Evolutionary conservation across 176 grass and related monocot species (phyloP).

Genomic region (Oryza brachyantha): DNA sequence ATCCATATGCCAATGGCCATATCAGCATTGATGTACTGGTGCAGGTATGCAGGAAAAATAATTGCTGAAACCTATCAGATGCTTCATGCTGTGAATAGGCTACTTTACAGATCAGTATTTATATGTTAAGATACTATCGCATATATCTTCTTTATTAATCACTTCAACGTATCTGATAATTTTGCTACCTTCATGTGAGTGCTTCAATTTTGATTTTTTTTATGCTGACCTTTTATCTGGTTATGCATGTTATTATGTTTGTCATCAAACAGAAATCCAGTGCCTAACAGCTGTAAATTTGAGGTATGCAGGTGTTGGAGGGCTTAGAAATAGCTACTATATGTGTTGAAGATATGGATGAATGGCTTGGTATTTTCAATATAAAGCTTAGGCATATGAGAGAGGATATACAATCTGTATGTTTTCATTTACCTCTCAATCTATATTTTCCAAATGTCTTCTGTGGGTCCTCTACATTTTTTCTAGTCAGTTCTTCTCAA

Average conservation of each 20-base stretch:
- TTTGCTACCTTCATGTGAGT: neutral
- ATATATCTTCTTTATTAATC: neutral
- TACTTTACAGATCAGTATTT: neutral
- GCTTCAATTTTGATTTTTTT: neutral
- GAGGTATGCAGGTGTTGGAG: slow-evolving; percentile 64
- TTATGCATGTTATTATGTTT: slow-evolving; percentile 4
- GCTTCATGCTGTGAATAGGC: neutral
- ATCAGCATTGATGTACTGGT: neutral
- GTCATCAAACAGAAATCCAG: neutral
- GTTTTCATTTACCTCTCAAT: slow-evolving; percentile 1
- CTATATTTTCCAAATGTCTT: slow-evolving; percentile 1
- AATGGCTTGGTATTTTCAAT: slow-evolving; percentile 98
- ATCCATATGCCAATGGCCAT: neutral
- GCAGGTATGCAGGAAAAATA: neutral
- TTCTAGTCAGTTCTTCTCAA: neutral
- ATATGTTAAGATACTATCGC: neutral
- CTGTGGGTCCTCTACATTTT: neutral
- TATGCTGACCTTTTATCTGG: neutral
- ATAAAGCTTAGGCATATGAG: slow-evolving; percentile 98
- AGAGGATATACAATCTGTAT: slow-evolving; percentile 96
- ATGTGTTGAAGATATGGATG: slow-evolving; percentile 95
- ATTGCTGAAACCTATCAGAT: neutral
- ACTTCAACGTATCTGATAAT: neutral
- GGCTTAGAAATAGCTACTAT: slow-evolving; percentile 74
- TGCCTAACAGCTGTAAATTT: neutral